Evolutionary conservation across 2,329 filamentous ascomycete species (phyloP), one percentile per base, ranked within the genome.

Genomic region (Talaromyces sp.): DNA sequence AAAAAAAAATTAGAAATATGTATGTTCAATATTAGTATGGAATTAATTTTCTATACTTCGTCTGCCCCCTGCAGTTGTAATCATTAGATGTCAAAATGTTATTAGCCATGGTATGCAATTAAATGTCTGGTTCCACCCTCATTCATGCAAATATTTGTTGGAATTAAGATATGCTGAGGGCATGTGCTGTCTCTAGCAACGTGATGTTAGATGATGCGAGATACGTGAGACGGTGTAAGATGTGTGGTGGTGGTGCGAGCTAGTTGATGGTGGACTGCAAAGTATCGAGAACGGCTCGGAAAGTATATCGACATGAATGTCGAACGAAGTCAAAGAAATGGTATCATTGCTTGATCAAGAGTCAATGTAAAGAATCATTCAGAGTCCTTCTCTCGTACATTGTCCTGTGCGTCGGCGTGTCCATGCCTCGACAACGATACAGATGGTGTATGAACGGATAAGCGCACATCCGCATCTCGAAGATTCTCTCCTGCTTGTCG

Each of bases 401-500:
- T 28, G 11, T 43, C 39, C 1, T 31, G 43, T 5, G 10, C 9
- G 1, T 56, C 53, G 1, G 9, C 13, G 13, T 46, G 53, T 25
- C 41, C 35, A 31, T 56, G 53, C 35, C 45, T 56, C 43, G 53
- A 56, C 35, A 56, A 2, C n/a, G 53, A 37, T 33, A 56, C 19
- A 31, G 53, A 39, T 9, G 53, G 53, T 21, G 41, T 39, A 7
- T 11, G 21, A 25, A 56, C 21, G 21, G 41, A 21, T 2, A 56
- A 8, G 21, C 48, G 53, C 21, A 56, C 41, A 19, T 48, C 41
- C 2, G 53, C 13, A 4, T 56, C 53, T 21, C 35, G 25, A 13
- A 55, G 37, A 25, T 41, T 41, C 25, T 59, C 57, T 21, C 57
- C 52, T 1, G 51, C 46, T 6, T 54, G 41, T 41, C 57, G 57